These are phyloP conservation scores for Lycium ferocissimum DNA, from an alignment of 257 asterid species.

Conservation along the genomic window DNA sequence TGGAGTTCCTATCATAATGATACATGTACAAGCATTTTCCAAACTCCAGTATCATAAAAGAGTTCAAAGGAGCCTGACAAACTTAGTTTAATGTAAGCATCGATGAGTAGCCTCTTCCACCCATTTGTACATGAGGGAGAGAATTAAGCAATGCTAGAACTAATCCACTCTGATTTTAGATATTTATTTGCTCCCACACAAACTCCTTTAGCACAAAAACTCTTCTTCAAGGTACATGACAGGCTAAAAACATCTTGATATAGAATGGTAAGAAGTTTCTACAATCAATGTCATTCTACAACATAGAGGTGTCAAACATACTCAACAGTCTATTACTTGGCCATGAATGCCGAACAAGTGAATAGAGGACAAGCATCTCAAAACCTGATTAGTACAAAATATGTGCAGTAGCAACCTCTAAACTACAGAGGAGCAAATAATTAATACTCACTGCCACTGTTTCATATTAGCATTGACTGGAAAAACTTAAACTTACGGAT, in stretches of 20 bases:
- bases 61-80: slow-evolving; percentile 54
- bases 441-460: no score
- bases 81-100: slow-evolving; percentile 46
- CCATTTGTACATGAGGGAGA: slow-evolving; percentile 40
- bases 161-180: background rate
- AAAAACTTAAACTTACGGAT: background rate
- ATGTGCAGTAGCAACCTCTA: background rate
- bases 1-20: background rate
- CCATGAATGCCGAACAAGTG: no score
- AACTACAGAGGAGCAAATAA: background rate
- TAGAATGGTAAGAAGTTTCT: no score
- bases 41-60: slow-evolving; percentile 52
- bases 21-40: slow-evolving; percentile 50
- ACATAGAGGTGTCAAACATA: background rate
- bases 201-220: background rate
- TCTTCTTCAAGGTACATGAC: background rate
- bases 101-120: slow-evolving; percentile 33
- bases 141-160: slow-evolving; percentile 30
- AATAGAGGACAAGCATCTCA: no score
- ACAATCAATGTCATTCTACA: background rate
- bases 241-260: no score
- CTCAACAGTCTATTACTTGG: no score
- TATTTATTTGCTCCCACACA: background rate
- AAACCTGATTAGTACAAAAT: background rate
- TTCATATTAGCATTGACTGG: background rate